Base-by-base conservation (phyloP, 345 rosid species). In the Brassica incana region DNA sequence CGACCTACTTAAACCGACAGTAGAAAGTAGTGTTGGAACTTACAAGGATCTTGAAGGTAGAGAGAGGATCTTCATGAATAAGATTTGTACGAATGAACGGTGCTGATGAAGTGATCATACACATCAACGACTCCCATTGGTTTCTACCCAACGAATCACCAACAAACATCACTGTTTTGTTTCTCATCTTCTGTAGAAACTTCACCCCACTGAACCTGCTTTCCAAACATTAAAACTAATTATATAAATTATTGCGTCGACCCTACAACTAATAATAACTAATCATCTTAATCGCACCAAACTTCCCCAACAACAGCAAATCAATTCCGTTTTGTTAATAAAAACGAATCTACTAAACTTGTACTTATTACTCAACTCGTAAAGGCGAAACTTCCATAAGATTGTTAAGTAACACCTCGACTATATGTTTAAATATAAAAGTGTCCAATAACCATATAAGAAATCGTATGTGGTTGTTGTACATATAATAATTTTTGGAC, bases 41-140 rank as follows among this genome's bases (percentile, higher is more conserved):
- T 83, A 91, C 98, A 89, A 85, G 74, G 84, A 95, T 88, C 74
- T 77, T 91, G 89, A 93, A 87, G 77, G 88, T 83, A 65, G 98
- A 92, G 75, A 91, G 86, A 77, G 97, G 94, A 64, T 85, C 88
- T 60, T 87, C 93, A 77, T 87, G 88, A 38, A 72, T 85, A 82
- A 93, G 83, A 67, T 85, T 88, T 4, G 92, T 88, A n/a, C 59
- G 29, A 9, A 91, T 76, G 18, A 29, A 54, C 59, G 98, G 95
- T 69, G 86, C 84, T 2, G 90, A 73, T 30, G 94, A 81, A 62
- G 83, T 33, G 61, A 91, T 86, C 97, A 95, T 77, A 67, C 99
- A 95, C 61, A 88, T 85, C 88, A 95, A 82, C 30, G 99, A 93
- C 85, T 95, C 92, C 94, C 93, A 95, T 80, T 95, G 99, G 72